These are phyloP conservation scores for Pholiota microspora DNA, from an alignment of 768 basidiomycete genomes.

Conservation along the genomic window DNA sequence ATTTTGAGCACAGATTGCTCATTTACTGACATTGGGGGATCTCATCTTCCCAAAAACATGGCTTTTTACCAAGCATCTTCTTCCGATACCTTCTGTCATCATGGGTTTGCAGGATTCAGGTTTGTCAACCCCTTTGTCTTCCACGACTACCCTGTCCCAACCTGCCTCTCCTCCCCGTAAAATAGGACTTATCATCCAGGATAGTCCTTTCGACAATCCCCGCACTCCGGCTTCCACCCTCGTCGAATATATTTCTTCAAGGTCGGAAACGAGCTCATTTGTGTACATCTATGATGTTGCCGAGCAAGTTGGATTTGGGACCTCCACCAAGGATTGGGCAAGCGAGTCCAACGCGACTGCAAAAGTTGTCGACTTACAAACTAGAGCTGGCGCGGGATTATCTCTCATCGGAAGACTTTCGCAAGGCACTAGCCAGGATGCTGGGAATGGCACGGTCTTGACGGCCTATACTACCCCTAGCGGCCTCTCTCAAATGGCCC, in stretches of 20 bases:
- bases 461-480: slow-evolving; percentile 81
- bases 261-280: slow-evolving; percentile 51
- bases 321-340: slow-evolving; percentile 66
- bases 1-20: slow-evolving; percentile 41
- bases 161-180: slow-evolving; percentile 30
- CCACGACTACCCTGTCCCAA: slow-evolving; percentile 36
- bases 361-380: slow-evolving; percentile 70
- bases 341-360: slow-evolving; percentile 39
- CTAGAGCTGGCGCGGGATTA: slow-evolving; percentile 81
- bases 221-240: slow-evolving; percentile 55
- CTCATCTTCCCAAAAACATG: slow-evolving; percentile 14
- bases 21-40: slow-evolving; percentile 15
- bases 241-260: slow-evolving; percentile 69
- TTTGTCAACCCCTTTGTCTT: slow-evolving; percentile 38
- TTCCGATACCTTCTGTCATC: slow-evolving; percentile 6
- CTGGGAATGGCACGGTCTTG: slow-evolving; percentile 54
- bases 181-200: slow-evolving; percentile 19
- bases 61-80: neutral
- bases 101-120: slow-evolving; percentile 29
- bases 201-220: slow-evolving; percentile 39
- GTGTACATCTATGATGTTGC: slow-evolving; percentile 85
- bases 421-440: slow-evolving; percentile 73
- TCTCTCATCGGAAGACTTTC: slow-evolving; percentile 77
- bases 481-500: slow-evolving; percentile 83
- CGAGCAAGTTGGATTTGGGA: slow-evolving; percentile 80